Conservation (phyloP, 495 filamentous ascomycete genomes). For the Neurospora discreta region DNA sequence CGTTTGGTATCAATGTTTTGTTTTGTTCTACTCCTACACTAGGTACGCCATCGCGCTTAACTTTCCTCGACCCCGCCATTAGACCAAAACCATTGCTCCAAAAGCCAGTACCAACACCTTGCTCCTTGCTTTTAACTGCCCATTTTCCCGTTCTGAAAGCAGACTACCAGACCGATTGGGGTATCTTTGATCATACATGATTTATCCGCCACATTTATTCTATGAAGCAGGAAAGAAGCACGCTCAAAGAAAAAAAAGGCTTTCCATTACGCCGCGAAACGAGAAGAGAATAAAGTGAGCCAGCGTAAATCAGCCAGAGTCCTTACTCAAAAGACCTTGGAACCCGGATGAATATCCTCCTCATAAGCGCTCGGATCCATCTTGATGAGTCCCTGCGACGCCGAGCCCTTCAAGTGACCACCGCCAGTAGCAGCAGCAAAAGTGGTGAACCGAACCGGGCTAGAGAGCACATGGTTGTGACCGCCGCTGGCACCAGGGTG, state of each 20-base stretch:
- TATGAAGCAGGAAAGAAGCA: neutral
- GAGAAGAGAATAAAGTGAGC: neutral
- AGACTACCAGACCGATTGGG: neutral
- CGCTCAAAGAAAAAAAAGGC: neutral
- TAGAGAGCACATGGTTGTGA: neutral
- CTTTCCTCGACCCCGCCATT: neutral
- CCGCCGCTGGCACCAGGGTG: neutral
- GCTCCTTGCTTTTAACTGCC: neutral
- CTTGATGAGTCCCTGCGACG: neutral
- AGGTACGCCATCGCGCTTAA: neutral
- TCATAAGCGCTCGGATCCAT: neutral
- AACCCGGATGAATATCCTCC: neutral
- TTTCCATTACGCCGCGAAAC: neutral
- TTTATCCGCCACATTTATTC: neutral
- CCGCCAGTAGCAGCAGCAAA: neutral
- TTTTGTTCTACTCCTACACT: neutral
- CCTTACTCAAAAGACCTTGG: neutral
- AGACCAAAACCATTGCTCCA: neutral
- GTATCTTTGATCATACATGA: neutral
- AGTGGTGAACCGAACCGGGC: neutral
- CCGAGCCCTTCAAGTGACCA: neutral
- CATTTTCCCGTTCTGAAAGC: neutral
- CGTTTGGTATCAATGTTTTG: neutral
- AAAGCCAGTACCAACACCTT: neutral
- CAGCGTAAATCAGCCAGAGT: neutral